Base-by-base conservation (phyloP, 1,284 basidiomycete genomes). In the Pholiota adiposa region DNA sequence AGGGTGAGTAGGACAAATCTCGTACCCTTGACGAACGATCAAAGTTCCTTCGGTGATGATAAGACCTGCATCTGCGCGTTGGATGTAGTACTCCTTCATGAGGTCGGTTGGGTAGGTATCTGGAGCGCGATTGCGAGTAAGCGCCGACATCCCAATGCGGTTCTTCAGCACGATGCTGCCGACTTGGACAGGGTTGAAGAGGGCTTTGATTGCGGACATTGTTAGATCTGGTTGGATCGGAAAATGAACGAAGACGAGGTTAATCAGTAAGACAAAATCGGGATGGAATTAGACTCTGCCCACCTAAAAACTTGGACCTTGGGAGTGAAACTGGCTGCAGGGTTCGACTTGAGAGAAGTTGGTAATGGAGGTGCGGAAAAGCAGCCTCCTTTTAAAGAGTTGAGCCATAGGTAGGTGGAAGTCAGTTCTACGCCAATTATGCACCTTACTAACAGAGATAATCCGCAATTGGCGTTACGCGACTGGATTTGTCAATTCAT, bases 11-110 rank as follows among this genome's bases (percentile, higher is more conserved):
- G n/a, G 11, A 29, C 14, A n/a, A 5, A 27, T 73, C 71, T 41
- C 71, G 23, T 56, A 78, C 79, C 79, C 79, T 72, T 80, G 79
- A 48, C 72, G 76, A 19, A 68, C 66, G 34, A 80, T 68, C 2
- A 78, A 70, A 9, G 72, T 73, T 0, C 75, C 83, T 65, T 84
- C 83, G 0, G 76, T 73, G 12, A 82, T 72, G 25, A 84, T 76
- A 4, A 83, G 67, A 0, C 78, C 78, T 1, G 77, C 78, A 23
- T 53, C 61, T 2, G 76, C 79, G 6, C 83, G 75, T 61, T 85
- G 82, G 0, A 67, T 62, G 60, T 83, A 83, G 68, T 84, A 83
- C 60, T 79, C 75, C 8, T 66, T 59, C 69, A 77, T 80, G 18
- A 76, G 59, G 5, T 73, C 70, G 38, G 73, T 79, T 8, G 78